Percentiles rank a stretch among this genome's conserved stretches.
Conservation (phyloP, 202 grass and related monocot genomes). For the Panicum hallii region DNA sequence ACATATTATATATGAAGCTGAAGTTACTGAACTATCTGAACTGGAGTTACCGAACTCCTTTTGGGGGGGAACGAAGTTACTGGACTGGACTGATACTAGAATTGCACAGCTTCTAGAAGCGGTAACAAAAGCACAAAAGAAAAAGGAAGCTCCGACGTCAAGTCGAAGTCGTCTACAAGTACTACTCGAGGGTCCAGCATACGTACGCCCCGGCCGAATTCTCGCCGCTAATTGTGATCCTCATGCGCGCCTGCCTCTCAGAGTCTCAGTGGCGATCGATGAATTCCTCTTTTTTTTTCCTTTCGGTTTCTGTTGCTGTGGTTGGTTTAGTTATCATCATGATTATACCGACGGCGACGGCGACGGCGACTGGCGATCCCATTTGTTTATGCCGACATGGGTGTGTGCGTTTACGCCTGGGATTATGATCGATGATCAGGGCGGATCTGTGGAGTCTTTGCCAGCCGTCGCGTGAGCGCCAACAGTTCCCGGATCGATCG, state of each 20-base stretch:
- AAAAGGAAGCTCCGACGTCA: slow-evolving; percentile 33
- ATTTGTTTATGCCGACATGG: slow-evolving; percentile 62
- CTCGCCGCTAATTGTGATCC: slow-evolving; percentile 72
- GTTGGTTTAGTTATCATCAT: slow-evolving; percentile 48
- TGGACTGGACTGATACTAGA: not conserved
- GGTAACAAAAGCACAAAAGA: slow-evolving; percentile 41
- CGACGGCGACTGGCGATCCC: slow-evolving; percentile 27
- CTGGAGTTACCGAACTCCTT: not conserved
- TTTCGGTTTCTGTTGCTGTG: slow-evolving; percentile 18
- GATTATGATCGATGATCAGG: slow-evolving; percentile 3
- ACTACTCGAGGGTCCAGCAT: slow-evolving; percentile 21
- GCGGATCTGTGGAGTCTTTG: not conserved
- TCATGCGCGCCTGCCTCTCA: slow-evolving; percentile 31
- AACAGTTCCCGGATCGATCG: slow-evolving; percentile 19
- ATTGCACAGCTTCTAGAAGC: slow-evolving; percentile 47
- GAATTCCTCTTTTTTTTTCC: not conserved
- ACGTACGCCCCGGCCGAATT: slow-evolving; percentile 47
- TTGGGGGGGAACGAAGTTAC: not conserved
- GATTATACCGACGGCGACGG: slow-evolving; percentile 36
- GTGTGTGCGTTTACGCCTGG: slow-evolving; percentile 23
- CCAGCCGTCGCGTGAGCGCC: slow-evolving; percentile 21
- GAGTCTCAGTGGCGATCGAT: slow-evolving; percentile 37
- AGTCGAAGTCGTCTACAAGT: slow-evolving; percentile 41
- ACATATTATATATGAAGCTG: not conserved
- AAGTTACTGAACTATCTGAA: not conserved